Percentiles rank a stretch among this genome's conserved stretches.
Evolutionary conservation across 2,329 filamentous ascomycete genomes (phyloP).

Genomic region (Penicillium capsulatum): DNA sequence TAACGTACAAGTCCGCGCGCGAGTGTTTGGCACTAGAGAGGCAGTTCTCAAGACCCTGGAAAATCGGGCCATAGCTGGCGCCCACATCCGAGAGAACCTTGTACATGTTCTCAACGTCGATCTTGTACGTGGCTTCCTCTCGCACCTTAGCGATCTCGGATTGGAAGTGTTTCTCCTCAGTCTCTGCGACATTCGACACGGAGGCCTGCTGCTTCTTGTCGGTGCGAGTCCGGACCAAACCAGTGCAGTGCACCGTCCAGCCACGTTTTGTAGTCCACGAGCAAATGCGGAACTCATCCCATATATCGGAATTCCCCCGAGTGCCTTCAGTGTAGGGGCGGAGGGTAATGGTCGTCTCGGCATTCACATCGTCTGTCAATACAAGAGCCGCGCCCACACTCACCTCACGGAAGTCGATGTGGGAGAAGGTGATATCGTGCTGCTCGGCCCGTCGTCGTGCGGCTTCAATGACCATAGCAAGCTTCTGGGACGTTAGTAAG

Average conservation of each 20-base stretch:
- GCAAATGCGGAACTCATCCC: slow-evolving; percentile 27
- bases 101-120: slow-evolving; percentile 44
- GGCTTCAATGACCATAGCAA: slow-evolving; percentile 32
- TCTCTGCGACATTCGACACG: slow-evolving; percentile 15
- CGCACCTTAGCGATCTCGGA: slow-evolving; percentile 11
- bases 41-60: slow-evolving; percentile 50
- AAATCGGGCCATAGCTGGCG: slow-evolving; percentile 50
- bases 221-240: slow-evolving; percentile 23
- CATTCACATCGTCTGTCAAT: slow-evolving; percentile 45
- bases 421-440: slow-evolving; percentile 35
- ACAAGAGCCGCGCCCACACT: slow-evolving; percentile 47
- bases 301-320: slow-evolving; percentile 28
- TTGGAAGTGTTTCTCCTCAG: slow-evolving; percentile 11
- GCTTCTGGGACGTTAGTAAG: slow-evolving; percentile 7
- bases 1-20: slow-evolving; percentile 36
- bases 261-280: slow-evolving; percentile 25
- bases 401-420: slow-evolving; percentile 49
- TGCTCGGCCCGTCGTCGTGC: slow-evolving; percentile 27
- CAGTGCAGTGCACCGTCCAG: slow-evolving; percentile 28
- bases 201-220: slow-evolving; percentile 16
- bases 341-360: slow-evolving; percentile 51
- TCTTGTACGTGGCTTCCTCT: slow-evolving; percentile 16
- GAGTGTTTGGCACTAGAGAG: slow-evolving; percentile 33
- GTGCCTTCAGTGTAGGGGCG: slow-evolving; percentile 38
- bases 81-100: slow-evolving; percentile 46